Base-by-base conservation (phyloP, 129 eudicot species). In the Ambrosia trifida region DNA sequence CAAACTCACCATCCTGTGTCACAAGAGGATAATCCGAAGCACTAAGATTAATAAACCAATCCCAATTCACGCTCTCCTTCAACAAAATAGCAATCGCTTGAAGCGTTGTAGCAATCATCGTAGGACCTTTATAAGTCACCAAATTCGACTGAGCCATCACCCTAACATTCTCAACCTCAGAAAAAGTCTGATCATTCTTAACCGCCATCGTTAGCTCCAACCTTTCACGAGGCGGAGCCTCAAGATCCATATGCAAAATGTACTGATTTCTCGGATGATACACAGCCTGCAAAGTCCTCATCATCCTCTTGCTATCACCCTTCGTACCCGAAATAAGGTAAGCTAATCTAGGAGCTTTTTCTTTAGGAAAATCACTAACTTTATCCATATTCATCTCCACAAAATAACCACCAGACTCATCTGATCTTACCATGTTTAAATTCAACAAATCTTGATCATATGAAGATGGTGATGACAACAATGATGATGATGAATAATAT, bases 21-120 rank as follows among this genome's bases (percentile, higher is more conserved):
- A 95, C 75, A 52, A 95, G 97, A 50, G 99, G 99, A 90, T 95
- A 95, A 88, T 95, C 99, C 4, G 99, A 95, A 77, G 99, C 97
- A 76, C 99, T 95, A 54, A 95, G 94, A 73, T 95, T 95, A 18
- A 95, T 95, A 81, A 95, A 95, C 99, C 99, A 95, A 70, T 78
- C 81, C 81, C 81, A 78, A 45, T 78, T 80, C 71, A 73, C 64
- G 72, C 96, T 84, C 70, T 95, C 99, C 60, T 75, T 90, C 86
- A 95, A 80, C 88, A 95, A 75, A 77, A 95, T 86, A 1, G 99
- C 86, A 54, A 95, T 81, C 1, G 99, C 99, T 83, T 95, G 99
- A 72, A 95, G 91, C 46, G 99, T 95, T 24, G 87, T 82, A 43
- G 99, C 99, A 79, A 95, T 85, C 99, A 95, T 95, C 0, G 99